Base-by-base conservation (phyloP, 495 filamentous ascomycete species). In the Lophium mytilinum region DNA sequence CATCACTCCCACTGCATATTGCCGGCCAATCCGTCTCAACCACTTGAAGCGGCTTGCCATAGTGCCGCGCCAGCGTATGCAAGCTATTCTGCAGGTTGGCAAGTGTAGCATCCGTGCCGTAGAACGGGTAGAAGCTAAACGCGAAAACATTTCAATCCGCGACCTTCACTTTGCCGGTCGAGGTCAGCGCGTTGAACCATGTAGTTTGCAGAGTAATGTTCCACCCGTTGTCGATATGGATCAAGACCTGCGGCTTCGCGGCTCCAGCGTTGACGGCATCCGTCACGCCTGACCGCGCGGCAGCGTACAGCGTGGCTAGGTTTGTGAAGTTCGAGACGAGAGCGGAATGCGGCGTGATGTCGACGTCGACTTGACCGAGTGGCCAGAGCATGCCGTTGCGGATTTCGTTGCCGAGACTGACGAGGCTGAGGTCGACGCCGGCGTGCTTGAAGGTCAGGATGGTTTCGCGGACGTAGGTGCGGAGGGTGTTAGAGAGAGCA, bases 211-310 rank as follows among this genome's bases (percentile, higher is more conserved):
- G 60, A 3, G 66, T 69, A 45, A 66, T 39, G 51, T 78, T 72
- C 72, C 69, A 77, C 9, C 75, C 75, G 51, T 76, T 66, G 58
- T 77, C 75, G 19, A 77, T 68, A 54, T 78, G 75, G 50, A 77
- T 73, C 69, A 76, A 70, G 35, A 75, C 69, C 30, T 70, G 66
- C 11, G 73, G 71, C 39, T 68, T 72, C 9, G 63, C 37, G 21
- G 68, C 63, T 4, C 68, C 55, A 0, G 48, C 47, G 17, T 35
- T 50, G 5, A 64, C 56, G 2, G 71, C 69, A 59, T 72, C 71
- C 30, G 68, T 60, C 14, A 76, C 66, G 8, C 69, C 75, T 12
- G 60, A 57, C 18, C 69, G 56, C 3, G 74, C 73, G 15, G 66
- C 60, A n/a, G 67, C 62, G 37, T 64, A 72, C 0, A 78, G 62